Evolutionary conservation across 768 basidiomycete species (phyloP).

Genomic region (Asterophora parasitica): DNA sequence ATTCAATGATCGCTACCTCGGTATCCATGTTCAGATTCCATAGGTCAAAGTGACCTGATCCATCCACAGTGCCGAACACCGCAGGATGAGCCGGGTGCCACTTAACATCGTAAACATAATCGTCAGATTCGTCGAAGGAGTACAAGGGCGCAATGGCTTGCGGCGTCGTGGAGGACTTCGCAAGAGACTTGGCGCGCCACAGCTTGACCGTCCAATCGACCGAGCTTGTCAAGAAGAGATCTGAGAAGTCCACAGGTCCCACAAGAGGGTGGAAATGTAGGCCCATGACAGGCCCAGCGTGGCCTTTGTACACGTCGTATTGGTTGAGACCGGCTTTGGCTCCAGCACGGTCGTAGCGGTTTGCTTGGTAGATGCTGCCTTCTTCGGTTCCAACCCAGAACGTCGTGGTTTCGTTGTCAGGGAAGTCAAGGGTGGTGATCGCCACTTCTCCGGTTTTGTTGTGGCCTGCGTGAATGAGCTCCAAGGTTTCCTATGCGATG

Average conservation of each 20-base stretch:
- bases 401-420: constrained; percentile 92
- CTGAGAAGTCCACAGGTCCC: constrained; percentile 92
- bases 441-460: constrained; percentile 97
- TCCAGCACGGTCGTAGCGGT: constrained; percentile 94
- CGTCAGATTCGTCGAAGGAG: constrained; percentile 96
- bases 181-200: constrained; percentile 79
- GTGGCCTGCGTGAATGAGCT: constrained; percentile 83
- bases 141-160: constrained; percentile 71
- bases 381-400: constrained; percentile 99
- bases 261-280: constrained; percentile 90
- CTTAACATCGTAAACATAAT: constrained; percentile 97
- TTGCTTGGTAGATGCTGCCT: constrained; percentile 94
- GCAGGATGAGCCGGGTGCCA: constrained; percentile 98
- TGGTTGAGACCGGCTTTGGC: constrained; percentile 94
- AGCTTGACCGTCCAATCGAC: constrained; percentile 99
- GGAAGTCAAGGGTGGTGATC: constrained; percentile 91
- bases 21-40: constrained; percentile 98
- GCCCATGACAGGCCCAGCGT: constrained; percentile 91
- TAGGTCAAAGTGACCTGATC: constrained; percentile 90
- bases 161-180: constrained; percentile 63
- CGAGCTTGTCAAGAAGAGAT: constrained; percentile 87
- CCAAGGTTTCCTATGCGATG: constrained; percentile 77
- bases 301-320: constrained; percentile 89
- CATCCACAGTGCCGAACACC: constrained; percentile 89
- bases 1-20: constrained; percentile 61